phyloP scores from a whole-genome alignment of 441 rosid species.

The Pelargonium australe region DNA sequence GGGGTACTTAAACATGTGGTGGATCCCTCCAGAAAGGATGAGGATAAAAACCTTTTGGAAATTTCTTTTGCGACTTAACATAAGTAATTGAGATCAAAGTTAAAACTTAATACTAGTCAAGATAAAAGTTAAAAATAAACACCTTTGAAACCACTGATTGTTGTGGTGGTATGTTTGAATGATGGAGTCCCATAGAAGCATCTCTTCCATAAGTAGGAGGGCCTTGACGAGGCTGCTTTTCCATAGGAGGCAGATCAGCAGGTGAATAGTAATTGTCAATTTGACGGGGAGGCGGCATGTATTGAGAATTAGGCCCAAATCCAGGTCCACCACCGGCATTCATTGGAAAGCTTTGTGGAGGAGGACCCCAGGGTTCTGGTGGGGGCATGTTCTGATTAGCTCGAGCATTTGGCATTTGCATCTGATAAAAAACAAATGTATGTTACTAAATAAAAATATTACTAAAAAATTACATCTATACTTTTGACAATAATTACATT shows the following conservation, averaged over 20 bases:
- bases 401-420: constrained; percentile 27
- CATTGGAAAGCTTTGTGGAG: constrained; percentile 23
- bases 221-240: constrained; percentile 25
- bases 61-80: not conserved
- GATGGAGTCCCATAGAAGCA: constrained; percentile 23
- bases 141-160: constrained; percentile 29
- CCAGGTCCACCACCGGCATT: constrained; percentile 25
- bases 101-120: not conserved
- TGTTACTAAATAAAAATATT: not conserved
- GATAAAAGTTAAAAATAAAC: not conserved
- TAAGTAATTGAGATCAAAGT: not conserved
- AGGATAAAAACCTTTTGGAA: not conserved
- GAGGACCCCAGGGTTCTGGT: constrained; percentile 25
- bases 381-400: constrained; percentile 22
- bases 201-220: constrained; percentile 28
- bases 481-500: too few relatives aligned
- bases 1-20: not conserved
- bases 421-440: constrained; percentile 12
- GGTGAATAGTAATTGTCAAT: constrained; percentile 27
- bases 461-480: not conserved
- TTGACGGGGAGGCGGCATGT: constrained; percentile 25
- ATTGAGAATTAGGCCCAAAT: constrained; percentile 23
- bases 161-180: constrained; percentile 19
- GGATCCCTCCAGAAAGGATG: too few relatives aligned
- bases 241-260: constrained; percentile 27